phyloP scores from a whole-genome alignment of 73 alveolate species.

The Effrenium voratum region DNA sequence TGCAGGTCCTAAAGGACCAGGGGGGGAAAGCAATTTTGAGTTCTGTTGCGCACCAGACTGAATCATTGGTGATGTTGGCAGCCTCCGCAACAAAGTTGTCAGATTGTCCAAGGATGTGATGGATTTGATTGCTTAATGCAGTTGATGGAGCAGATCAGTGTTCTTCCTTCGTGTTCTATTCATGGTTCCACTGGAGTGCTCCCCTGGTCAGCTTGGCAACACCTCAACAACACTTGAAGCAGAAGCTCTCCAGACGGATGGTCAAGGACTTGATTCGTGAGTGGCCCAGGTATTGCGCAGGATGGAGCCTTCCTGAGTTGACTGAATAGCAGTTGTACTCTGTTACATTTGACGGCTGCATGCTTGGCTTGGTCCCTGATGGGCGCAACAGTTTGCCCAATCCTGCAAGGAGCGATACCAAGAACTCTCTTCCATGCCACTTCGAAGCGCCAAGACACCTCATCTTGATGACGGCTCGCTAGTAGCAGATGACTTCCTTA shows the following conservation, averaged over 20 bases:
- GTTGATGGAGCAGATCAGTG: neutral
- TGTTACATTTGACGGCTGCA: neutral
- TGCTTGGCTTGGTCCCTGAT: neutral
- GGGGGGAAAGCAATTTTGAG: neutral
- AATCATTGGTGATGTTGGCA: neutral
- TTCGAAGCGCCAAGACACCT: neutral
- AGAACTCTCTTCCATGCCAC: neutral
- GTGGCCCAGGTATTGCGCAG: neutral
- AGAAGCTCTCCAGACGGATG: neutral
- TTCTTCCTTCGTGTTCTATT: neutral
- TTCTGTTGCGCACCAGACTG: neutral
- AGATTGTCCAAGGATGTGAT: neutral
- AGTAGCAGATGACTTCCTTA: neutral
- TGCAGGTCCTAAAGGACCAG: neutral
- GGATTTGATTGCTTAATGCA: neutral
- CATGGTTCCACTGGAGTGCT: neutral
- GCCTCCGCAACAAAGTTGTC: neutral
- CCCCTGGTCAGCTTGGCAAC: neutral
- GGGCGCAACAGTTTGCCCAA: neutral
- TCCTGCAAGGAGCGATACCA: neutral
- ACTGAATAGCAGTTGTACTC: too few species aligned
- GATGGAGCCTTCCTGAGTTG: neutral
- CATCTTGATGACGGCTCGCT: neutral
- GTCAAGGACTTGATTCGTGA: neutral
- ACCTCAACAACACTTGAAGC: neutral